Conservation (phyloP, 768 basidiomycete species). For the Leccinum pellstonianum region DNA sequence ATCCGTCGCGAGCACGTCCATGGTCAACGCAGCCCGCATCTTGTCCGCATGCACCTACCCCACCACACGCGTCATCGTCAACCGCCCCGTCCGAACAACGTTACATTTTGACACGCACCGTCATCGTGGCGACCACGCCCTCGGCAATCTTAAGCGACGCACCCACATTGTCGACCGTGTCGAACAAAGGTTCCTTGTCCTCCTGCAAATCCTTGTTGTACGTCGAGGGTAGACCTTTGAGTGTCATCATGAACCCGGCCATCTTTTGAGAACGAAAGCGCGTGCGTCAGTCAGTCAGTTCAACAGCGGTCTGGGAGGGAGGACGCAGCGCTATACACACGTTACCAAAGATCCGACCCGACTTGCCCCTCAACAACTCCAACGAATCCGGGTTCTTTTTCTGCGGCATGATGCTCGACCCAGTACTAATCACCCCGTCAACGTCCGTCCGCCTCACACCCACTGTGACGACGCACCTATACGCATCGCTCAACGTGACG, state of each 20-base stretch:
- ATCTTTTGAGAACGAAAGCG: constrained; percentile 51
- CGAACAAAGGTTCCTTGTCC: constrained; percentile 97
- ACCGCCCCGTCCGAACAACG: not conserved
- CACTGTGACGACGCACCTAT: constrained; percentile 60
- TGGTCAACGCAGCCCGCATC: constrained; percentile 89
- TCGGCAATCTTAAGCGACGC: constrained; percentile 91
- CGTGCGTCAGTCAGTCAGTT: not conserved
- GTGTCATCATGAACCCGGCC: constrained; percentile 95
- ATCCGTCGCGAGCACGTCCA: constrained; percentile 99
- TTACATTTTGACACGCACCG: constrained; percentile 23
- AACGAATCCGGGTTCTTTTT: constrained; percentile 99
- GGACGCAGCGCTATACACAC: constrained; percentile 39
- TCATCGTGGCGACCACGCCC: constrained; percentile 89
- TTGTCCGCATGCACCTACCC: constrained; percentile 80
- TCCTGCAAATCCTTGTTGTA: constrained; percentile 99
- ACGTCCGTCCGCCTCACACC: not conserved
- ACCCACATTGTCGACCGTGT: constrained; percentile 84
- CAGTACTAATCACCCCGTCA: constrained; percentile 61
- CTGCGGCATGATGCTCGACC: constrained; percentile 99
- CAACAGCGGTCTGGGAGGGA: not conserved
- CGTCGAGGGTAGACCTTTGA: constrained; percentile 96
- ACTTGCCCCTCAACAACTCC: constrained; percentile 92
- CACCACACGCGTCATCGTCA: not conserved
- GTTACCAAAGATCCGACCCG: constrained; percentile 91
- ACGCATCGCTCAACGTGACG: constrained; percentile 93